Base-by-base conservation (phyloP, 805 yeast genomes). In the Yamadazyma scolyti region DNA sequence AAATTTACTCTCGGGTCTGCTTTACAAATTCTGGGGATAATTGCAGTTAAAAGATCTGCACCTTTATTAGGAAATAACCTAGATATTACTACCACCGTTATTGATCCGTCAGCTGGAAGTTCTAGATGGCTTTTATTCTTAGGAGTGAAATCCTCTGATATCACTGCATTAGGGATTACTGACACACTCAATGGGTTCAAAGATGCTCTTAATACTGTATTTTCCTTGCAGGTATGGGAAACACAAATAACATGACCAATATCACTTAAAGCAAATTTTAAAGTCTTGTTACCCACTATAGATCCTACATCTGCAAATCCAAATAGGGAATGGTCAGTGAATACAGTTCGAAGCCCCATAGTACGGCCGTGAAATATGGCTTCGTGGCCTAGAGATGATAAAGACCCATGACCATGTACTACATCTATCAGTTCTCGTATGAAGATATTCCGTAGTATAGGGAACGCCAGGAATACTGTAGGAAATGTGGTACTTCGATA, bases 61-160 rank as follows among this genome's bases (percentile, higher is more conserved):
- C 99, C 99, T 52, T 93, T 93, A 54, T 93, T 93, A n/a, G 94
- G 94, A 51, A 84, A 93, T 14, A 93, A 64, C 43, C 99, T 66
- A 6, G 96, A 84, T 15, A 94, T 90, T 12, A 87, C 90, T 16
- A 93, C 95, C 11, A 93, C 81, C 1, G 95, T 87, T 21, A 93
- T 80, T 23, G 30, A 33, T 28, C 20, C 42, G 21, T 25, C 35
- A 24, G 23, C 39, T 6, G 30, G 27, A 9, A 31, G 18, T 13
- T 31, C 14, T 14, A 20, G 23, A 8, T 23, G 14, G 7, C 23
- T 25, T 5, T 22, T 21, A 6, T 19, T 28, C 23, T 14, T 27
- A 17, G 42, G 48, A 28, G 30, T 43, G 53, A 93, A 93, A 53
- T 89, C 94, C 27, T 75, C 73, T 4, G 93, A 73, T 1, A 93